These are phyloP conservation scores for Leccinum aurantiacum DNA, from an alignment of 768 basidiomycete species.

Conservation along the genomic window DNA sequence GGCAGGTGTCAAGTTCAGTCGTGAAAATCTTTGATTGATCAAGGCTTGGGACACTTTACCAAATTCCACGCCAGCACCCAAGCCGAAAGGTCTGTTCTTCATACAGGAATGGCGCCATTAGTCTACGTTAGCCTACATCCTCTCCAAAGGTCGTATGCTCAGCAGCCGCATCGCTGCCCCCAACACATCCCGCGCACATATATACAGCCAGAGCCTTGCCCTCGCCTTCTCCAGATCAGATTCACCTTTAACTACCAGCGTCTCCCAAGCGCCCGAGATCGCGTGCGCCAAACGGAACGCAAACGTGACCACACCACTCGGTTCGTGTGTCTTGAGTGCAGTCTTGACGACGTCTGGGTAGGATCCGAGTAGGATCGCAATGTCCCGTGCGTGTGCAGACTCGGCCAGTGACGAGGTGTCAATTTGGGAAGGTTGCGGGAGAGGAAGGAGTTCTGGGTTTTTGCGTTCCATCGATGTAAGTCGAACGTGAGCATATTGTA, in stretches of 20 bases:
- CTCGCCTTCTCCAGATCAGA: conserved; percentile 70
- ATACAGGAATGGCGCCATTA: no score
- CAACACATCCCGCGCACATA: conserved; percentile 88
- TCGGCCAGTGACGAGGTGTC: conserved; percentile 64
- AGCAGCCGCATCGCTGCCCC: conserved; percentile 82
- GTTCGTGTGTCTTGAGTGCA: conserved; percentile 83
- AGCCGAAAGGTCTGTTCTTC: no score
- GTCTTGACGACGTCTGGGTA: conserved; percentile 92
- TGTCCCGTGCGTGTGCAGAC: conserved; percentile 75
- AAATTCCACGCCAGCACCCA: no score
- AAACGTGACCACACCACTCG: conserved; percentile 89
- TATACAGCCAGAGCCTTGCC: conserved; percentile 87
- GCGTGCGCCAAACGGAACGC: conserved; percentile 84
- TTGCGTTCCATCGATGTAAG: conserved; percentile 89
- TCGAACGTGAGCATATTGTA: conserved; percentile 96
- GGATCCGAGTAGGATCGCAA: conserved; percentile 79
- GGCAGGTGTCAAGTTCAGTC: no score
- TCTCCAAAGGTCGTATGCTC: conserved; percentile 85
- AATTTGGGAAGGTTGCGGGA: conserved; percentile 69
- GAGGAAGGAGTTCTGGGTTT: conserved; percentile 82
- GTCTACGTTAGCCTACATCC: conserved; percentile 60
- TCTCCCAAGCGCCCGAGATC: conserved; percentile 92
- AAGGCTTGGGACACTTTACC: no score
- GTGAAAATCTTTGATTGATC: background rate
- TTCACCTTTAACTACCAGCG: conserved; percentile 82